These are phyloP conservation scores for Volvox africanus DNA, from an alignment of 139 green algal genomes.

Conservation along the genomic window DNA sequence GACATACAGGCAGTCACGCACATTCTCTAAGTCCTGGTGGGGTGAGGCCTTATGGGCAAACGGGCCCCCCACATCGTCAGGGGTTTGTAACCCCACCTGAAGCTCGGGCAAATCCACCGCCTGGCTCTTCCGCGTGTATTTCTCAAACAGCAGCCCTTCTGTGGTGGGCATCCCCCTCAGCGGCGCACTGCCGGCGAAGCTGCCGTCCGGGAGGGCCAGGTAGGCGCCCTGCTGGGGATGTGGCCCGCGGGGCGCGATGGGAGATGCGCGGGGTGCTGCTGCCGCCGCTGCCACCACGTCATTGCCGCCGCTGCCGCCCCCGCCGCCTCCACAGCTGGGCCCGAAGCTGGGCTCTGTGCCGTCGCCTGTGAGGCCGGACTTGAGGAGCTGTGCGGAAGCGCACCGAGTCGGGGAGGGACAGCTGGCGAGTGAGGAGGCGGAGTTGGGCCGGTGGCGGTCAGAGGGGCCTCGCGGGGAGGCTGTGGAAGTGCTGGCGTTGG, in stretches of 20 bases:
- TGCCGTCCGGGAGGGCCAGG: slow-evolving; percentile 25
- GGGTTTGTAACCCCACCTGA: slow-evolving; percentile 19
- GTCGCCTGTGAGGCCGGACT: not conserved
- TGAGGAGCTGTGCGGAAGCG: not conserved
- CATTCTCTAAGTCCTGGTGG: too few species aligned
- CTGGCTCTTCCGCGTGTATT: not conserved
- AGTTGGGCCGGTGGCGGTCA: not conserved
- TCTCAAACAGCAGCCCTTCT: slow-evolving; percentile 41
- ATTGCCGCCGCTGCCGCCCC: not conserved
- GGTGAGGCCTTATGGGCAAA: too few species aligned
- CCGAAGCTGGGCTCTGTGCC: not conserved
- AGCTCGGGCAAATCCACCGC: slow-evolving; percentile 25
- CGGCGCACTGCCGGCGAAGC: slow-evolving; percentile 14
- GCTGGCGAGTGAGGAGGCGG: not conserved
- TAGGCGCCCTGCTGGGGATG: slow-evolving; percentile 29
- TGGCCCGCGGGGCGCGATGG: not conserved
- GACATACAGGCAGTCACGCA: too few species aligned
- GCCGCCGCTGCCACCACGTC: not conserved
- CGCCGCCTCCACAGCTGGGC: not conserved
- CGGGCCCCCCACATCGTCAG: too few species aligned
- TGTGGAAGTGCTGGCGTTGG: not conserved
- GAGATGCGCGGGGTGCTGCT: not conserved
- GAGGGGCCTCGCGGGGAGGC: not conserved
- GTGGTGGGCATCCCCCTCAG: not conserved
- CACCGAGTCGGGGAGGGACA: not conserved